phyloP scores from a whole-genome alignment of 345 rosid species.

The Populus simonii region DNA sequence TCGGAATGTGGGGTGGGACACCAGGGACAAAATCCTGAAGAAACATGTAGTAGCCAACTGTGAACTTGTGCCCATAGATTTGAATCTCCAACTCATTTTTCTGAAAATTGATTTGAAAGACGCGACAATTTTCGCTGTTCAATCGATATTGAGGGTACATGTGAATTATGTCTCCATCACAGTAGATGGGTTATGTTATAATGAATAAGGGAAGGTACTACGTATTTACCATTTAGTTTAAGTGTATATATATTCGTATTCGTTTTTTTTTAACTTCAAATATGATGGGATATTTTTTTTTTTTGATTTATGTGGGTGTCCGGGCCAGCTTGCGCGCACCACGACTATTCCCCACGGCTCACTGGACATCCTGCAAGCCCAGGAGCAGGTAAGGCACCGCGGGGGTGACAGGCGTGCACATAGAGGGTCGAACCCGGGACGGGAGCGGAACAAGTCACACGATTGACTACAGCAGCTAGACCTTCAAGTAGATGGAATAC shows the following conservation, averaged over 20 bases:
- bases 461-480: no score
- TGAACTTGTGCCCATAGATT: neutral
- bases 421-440: no score
- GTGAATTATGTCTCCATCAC: slow-evolving; percentile 10
- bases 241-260: no score
- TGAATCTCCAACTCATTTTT: slow-evolving; percentile 11
- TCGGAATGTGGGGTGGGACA: slow-evolving; percentile 1
- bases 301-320: no score
- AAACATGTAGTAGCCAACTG: slow-evolving; percentile 11
- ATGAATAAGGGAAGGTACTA: neutral
- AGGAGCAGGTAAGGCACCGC: no score
- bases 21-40: slow-evolving; percentile 9
- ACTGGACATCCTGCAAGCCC: no score
- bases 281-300: neutral
- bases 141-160: neutral
- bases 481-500: no score
- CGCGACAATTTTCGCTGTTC: neutral
- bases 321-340: no score
- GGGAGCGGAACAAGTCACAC: no score
- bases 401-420: no score
- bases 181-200: neutral
- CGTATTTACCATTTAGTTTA: no score
- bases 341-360: no score
- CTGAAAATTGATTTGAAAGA: slow-evolving; percentile 8
- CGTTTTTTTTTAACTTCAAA: neutral